These are phyloP conservation scores for Nectriaceae sp. DNA, from an alignment of 2,329 filamentous ascomycete genomes.

Conservation along the genomic window DNA sequence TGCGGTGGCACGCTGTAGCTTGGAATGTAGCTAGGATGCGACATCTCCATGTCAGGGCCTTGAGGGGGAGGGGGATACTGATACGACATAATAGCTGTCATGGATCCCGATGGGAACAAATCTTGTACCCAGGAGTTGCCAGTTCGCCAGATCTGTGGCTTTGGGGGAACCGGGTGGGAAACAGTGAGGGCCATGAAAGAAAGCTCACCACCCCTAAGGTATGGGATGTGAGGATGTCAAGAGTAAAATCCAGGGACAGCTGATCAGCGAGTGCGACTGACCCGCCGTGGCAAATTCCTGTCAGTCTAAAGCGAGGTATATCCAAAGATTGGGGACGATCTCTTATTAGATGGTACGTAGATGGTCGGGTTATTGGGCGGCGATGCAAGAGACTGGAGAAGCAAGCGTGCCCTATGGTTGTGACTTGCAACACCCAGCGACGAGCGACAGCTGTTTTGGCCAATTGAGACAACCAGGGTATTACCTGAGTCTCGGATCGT, in stretches of 20 bases:
- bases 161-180: conserved; percentile 11
- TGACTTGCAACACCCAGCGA: conserved; percentile 17
- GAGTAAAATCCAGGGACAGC: too few relatives aligned
- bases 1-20: conserved; percentile 32
- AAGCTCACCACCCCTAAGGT: too few relatives aligned
- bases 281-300: conserved; percentile 15
- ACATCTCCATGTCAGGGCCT: conserved; percentile 44
- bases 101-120: conserved; percentile 12
- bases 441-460: conserved; percentile 4
- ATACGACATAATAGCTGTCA: conserved; percentile 45
- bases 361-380: conserved; percentile 10
- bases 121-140: too few relatives aligned
- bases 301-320: conserved; percentile 6
- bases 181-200: too few relatives aligned
- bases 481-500: too few relatives aligned
- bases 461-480: conserved; percentile 14
- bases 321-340: conserved; percentile 5
- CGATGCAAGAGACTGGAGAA: conserved; percentile 13
- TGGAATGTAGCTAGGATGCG: conserved; percentile 38
- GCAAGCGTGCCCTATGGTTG: conserved; percentile 13
- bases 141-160: too few relatives aligned
- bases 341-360: conserved; percentile 5
- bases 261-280: too few relatives aligned
- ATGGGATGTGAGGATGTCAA: too few relatives aligned
- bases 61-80: conserved; percentile 48